Base-by-base conservation (phyloP, 1,284 basidiomycete genomes). In the Ustilago hordei region DNA sequence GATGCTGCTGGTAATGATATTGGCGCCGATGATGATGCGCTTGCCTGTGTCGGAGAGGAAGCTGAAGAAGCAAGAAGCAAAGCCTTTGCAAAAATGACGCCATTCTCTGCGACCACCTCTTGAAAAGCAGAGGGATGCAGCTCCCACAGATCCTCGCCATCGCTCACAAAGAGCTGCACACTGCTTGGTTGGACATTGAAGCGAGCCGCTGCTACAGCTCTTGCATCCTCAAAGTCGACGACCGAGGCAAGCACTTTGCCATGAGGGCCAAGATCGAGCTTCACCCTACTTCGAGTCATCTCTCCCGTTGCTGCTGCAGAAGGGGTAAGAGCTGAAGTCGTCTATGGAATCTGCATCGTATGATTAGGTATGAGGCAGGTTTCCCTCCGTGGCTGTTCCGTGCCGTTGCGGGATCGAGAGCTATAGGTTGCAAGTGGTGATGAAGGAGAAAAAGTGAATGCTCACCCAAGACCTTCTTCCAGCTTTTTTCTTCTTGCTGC, bases 181-280 rank as follows among this genome's bases (percentile, higher is more conserved):
- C 32, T 43, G 17, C 38, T 47, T 32, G 45, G n/a, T 2, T 59
- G 41, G 35, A 64, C 56, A 12, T 57, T 47, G 50, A 76, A 57
- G 31, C 74, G 65, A 31, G 60, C 47, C n/a, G 69, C 69, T 38
- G 74, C 69, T 7, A 76, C 68, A 4, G 35, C n/a, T 23, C 64
- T 62, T 23, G 65, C 64, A 57, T 75, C 73, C 41, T 76, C 62
- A 36, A 59, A 71, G 45, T 58, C 62, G 54, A 50, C 17, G 8
- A 72, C 74, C 31, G 74, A 76, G 35, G 65, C 74, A 2, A 76
- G 60, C 2, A 76, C 69, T 58, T 76, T 76, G 53, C 74, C 74
- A 35, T 72, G 64, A 35, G 61, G 54, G 48, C 69, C 74, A 50
- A 71, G 64, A 38, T 76, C 74, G 53, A 72, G 74, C 69, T 76